A percentile compares a stretch with the other conserved stretches of the same genome.
These are phyloP conservation scores for Clathrus columnatus DNA, from an alignment of 768 basidiomycete genomes.

Conservation along the genomic window DNA sequence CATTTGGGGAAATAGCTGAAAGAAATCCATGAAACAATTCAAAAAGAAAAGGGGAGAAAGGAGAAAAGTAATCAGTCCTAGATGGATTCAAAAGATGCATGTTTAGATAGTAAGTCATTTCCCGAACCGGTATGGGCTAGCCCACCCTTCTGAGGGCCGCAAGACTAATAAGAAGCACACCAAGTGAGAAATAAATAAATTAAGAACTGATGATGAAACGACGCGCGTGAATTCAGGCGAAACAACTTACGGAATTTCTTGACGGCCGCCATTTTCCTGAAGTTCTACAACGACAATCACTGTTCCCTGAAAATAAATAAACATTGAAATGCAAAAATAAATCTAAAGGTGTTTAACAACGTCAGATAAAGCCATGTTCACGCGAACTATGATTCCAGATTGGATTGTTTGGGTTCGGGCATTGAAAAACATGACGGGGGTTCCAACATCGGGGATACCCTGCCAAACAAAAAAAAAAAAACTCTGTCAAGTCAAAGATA, in stretches of 20 bases:
- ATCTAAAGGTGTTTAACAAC: background rate
- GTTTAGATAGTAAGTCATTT: background rate
- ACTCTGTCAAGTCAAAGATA: background rate
- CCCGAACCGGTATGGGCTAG: background rate
- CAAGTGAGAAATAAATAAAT: background rate
- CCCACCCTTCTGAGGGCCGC: background rate
- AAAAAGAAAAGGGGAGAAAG: too few species aligned
- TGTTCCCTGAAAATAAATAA: background rate
- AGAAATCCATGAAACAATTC: too few species aligned
- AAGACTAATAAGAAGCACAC: too few species aligned
- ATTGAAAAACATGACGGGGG: slow-evolving; percentile 5
- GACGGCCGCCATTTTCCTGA: background rate
- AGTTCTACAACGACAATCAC: background rate
- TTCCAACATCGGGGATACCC: background rate
- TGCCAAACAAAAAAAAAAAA: too few species aligned
- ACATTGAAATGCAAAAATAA: background rate
- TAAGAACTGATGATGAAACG: background rate
- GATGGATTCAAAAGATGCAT: too few species aligned
- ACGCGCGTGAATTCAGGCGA: background rate
- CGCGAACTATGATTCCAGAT: background rate
- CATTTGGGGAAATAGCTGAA: too few species aligned
- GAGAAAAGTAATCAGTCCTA: too few species aligned
- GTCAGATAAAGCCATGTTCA: slow-evolving; percentile 1
- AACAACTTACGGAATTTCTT: background rate
- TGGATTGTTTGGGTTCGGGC: background rate